A percentile compares a stretch with the other conserved stretches of the same genome.
Evolutionary conservation across 2,329 filamentous ascomycete genomes (phyloP).

Genomic region (Pestalotiopsis sp.): DNA sequence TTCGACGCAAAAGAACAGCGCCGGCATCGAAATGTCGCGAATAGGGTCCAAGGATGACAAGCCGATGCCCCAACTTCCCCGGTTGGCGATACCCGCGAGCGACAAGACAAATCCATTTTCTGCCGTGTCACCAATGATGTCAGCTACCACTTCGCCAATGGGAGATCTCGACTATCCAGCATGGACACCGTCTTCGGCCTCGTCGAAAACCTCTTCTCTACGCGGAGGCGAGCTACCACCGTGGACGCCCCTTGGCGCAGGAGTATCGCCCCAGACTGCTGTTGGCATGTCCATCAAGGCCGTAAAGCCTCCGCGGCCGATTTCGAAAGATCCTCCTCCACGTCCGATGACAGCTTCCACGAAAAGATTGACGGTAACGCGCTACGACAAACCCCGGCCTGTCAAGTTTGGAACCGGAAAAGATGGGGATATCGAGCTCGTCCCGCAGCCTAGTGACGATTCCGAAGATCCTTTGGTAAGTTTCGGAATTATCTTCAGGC

Average conservation of each 20-base stretch:
- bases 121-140: constrained; percentile 8
- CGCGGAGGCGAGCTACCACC: background rate
- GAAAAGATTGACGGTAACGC: constrained; percentile 37
- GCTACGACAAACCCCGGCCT: constrained; percentile 33
- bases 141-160: constrained; percentile 18
- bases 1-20: background rate
- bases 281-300: constrained; percentile 16
- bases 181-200: constrained; percentile 1
- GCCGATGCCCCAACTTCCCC: constrained; percentile 28
- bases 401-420: constrained; percentile 53
- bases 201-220: background rate
- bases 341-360: constrained; percentile 36
- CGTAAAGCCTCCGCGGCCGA: constrained; percentile 17
- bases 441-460: constrained; percentile 59
- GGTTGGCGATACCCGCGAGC: constrained; percentile 14
- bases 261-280: constrained; percentile 13
- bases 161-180: background rate
- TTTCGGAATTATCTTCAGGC: background rate
- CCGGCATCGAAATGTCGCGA: background rate
- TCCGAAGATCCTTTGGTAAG: constrained; percentile 56
- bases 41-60: constrained; percentile 18
- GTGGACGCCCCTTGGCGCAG: constrained; percentile 8
- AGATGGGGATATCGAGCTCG: constrained; percentile 45
- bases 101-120: background rate
- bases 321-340: constrained; percentile 22